Base-by-base conservation (phyloP, 2,329 filamentous ascomycete species). In the Fusarium paranaense region DNA sequence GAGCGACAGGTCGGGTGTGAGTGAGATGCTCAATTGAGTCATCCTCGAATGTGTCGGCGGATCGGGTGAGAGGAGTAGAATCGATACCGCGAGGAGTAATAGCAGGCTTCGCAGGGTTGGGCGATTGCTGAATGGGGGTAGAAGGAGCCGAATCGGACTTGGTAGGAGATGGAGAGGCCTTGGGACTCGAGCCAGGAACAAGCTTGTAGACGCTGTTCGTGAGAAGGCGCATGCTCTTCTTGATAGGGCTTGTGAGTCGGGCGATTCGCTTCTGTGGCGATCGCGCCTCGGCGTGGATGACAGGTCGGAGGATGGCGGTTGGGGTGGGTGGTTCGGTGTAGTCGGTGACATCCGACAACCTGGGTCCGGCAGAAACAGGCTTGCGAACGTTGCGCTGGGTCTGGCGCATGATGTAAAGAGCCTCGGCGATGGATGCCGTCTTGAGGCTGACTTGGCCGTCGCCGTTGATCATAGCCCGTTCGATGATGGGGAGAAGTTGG, bases 191-290 rank as follows among this genome's bases (percentile, higher is more conserved):
- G 9, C 67, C 70, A 16, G 81, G 81, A n/a, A 75, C 27, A 47
- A 83, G 73, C 64, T 76, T 78, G 65, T 82, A 70, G 27, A 82
- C 75, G 4, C 73, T 77, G 37, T 79, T 76, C n/a, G 74, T 77
- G 58, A 83, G 64, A 27, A 78, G 80, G 35, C 69, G 73, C 22
- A 77, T 62, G 10, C 70, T 71, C 50, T 60, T 72, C 73, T 78
- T 78, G 59, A 81, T 68, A 8, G 80, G 80, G 47, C 69, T 79
- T 3, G 73, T 71, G 14, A 79, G 76, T n/a, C 74, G 73, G 27
- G 77, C 70, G 32, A 76, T 67, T 40, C 76, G 76, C 76, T 83
- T 83, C 22, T 75, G 78, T 1, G 82, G 82, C 6, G 81, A 83
- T 58, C 73, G 76, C 45, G 76, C 66, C 50, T 81, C 76, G 2